Base-by-base conservation (phyloP, 1,284 basidiomycete genomes). In the Trametes hirsuta region DNA sequence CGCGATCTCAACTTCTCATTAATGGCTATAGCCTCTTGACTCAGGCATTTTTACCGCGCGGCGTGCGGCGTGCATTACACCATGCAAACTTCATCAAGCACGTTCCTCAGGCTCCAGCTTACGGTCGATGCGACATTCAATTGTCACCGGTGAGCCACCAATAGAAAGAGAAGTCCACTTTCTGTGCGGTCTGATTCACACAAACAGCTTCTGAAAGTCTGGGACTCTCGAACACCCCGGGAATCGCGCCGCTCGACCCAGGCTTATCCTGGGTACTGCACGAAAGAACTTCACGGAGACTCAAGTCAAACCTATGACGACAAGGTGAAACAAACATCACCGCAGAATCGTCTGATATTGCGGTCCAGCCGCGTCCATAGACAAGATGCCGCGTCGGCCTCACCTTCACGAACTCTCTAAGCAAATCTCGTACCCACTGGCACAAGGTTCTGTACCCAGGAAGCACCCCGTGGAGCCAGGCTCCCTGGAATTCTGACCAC, bases 391-490 rank as follows among this genome's bases (percentile, higher is more conserved):
- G 42, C 25, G 18, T 9, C 40, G 9, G 5, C 35, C 42, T 53
- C 46, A 41, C 21, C 18, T 35, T 9, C 30, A 22, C 52, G 40
- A 34, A 52, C 40, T n/a, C 25, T 15, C 40, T 14, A 25, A 53
- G 52, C 52, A 53, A 53, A 45, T 46, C 18, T 18, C n/a, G 12
- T 53, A 37, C 52, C 41, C 52, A 53, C 41, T 25, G 15, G 42
- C 42, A 39, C 42, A 46, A 44, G 52, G 52, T 46, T 37, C 42
- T 6, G 5, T 22, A 41, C 24, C 21, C 52, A n/a, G 15, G 42
- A 53, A 25, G 42, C n/a, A 35, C 42, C 52, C 52, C 47, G 53
- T 55, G 53, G 46, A 42, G 47, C 46, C 45, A 9, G 9, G 25
- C 25, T 34, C 15, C 24, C 48, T 15, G 15, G 36, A 34, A 40